Conservation (phyloP, 1,284 basidiomycete species). For the Moniliella sp. region DNA sequence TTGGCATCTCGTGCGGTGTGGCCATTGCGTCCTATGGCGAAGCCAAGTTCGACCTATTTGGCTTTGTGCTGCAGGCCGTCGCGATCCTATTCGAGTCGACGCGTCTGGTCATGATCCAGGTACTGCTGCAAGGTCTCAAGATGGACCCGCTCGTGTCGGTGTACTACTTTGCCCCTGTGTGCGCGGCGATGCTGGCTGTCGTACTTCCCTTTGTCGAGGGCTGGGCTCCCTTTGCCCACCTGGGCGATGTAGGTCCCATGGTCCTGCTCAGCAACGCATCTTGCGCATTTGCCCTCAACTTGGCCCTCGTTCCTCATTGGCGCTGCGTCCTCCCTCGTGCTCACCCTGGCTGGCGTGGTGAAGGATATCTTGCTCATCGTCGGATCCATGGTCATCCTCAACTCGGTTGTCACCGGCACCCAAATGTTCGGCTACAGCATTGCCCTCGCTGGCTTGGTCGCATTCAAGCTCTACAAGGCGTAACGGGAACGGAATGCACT, state of each 20-base stretch:
- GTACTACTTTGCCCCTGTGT: conserved; percentile 55
- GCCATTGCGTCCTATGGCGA: conserved; percentile 72
- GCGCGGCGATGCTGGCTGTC: conserved; percentile 64
- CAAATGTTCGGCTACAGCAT: conserved; percentile 75
- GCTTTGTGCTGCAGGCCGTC: conserved; percentile 46
- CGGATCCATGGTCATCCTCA: conserved; percentile 66
- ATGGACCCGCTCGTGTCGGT: conserved; percentile 84
- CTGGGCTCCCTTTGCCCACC: conserved; percentile 58
- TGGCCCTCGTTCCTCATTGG: conserved; percentile 84
- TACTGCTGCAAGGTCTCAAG: conserved; percentile 78
- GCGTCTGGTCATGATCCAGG: conserved; percentile 83
- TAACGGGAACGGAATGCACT: too few relatives aligned
- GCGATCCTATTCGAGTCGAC: conserved; percentile 54
- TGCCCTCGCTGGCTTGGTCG: conserved; percentile 54
- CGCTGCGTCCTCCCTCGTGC: conserved; percentile 60
- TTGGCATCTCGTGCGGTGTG: conserved; percentile 74
- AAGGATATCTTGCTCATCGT: conserved; percentile 80
- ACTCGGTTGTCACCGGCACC: conserved; percentile 52
- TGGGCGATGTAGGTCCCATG: conserved; percentile 50
- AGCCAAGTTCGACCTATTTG: conserved; percentile 58
- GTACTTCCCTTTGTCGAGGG: conserved; percentile 75
- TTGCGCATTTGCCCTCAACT: conserved; percentile 72
- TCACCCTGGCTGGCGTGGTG: conserved; percentile 82
- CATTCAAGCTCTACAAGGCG: conserved; percentile 57
- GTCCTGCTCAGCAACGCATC: conserved; percentile 63